These are phyloP conservation scores for Claviceps fusiformis DNA, from an alignment of 2,329 filamentous ascomycete genomes.

Conservation along the genomic window DNA sequence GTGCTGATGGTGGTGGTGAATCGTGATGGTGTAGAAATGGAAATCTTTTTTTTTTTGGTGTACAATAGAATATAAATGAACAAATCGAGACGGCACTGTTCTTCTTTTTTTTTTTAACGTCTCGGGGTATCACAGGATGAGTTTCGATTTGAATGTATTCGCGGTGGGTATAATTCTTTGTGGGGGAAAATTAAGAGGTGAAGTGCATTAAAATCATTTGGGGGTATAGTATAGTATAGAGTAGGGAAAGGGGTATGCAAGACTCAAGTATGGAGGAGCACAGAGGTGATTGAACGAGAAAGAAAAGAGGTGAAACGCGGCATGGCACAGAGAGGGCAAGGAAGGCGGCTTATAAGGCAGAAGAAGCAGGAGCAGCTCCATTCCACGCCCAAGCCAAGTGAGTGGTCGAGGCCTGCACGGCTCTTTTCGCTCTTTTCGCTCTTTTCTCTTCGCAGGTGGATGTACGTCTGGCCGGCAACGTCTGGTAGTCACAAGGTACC, in stretches of 20 bases:
- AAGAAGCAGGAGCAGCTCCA: no score
- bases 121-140: slow-evolving; percentile 18
- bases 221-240: not conserved
- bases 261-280: not conserved
- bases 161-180: slow-evolving; percentile 7
- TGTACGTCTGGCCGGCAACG: no score
- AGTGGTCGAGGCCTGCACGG: no score
- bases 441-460: no score
- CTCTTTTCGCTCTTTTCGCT: no score
- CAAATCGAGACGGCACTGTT: not conserved
- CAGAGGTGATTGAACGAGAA: slow-evolving; percentile 1
- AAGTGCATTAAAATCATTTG: not conserved
- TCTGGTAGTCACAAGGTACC: not conserved
- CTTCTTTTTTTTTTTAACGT: not conserved
- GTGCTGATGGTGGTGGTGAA: not conserved
- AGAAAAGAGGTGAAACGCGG: not conserved
- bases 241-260: slow-evolving; percentile 3
- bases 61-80: not conserved
- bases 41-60: not conserved
- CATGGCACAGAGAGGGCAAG: not conserved
- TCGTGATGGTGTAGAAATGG: no score
- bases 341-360: slow-evolving; percentile 2
- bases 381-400: no score
- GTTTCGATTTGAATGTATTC: slow-evolving; percentile 9
- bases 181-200: not conserved